Percentiles rank a stretch among this genome's conserved stretches.
Evolutionary conservation across 352 stramenopile genomes (phyloP).

Genomic region (Pythium dissimile): DNA sequence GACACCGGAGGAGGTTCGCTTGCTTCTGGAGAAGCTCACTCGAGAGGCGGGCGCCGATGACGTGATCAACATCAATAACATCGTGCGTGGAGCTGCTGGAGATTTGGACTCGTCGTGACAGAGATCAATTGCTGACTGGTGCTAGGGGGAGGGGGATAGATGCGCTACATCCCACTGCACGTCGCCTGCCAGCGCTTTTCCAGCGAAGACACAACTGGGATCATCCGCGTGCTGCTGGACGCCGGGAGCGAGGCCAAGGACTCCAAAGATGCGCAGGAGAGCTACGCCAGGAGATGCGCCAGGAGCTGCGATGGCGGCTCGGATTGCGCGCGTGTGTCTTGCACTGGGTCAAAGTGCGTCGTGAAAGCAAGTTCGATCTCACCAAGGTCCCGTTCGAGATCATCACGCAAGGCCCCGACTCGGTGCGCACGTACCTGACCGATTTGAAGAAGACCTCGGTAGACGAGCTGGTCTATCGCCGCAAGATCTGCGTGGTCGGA

Average conservation of each 20-base stretch:
- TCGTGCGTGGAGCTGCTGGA: neutral
- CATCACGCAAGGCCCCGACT: conserved; percentile 10
- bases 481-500: conserved; percentile 32
- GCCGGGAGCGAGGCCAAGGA: conserved; percentile 5
- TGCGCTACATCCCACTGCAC: conserved; percentile 3
- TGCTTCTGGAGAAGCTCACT: neutral
- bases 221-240: conserved; percentile 9
- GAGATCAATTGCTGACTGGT: too few species aligned
- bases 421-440: conserved; percentile 18
- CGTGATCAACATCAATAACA: conserved; percentile 1
- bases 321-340: conserved; percentile 10
- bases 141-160: too few species aligned
- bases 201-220: neutral
- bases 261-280: conserved; percentile 1
- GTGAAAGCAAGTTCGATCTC: conserved; percentile 5
- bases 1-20: conserved; percentile 2
- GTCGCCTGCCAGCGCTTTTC: conserved; percentile 7
- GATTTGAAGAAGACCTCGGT: conserved; percentile 2
- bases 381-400: conserved; percentile 15
- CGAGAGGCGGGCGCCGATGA: neutral
- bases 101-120: too few species aligned
- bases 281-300: neutral
- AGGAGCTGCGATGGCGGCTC: conserved; percentile 12
- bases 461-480: conserved; percentile 16
- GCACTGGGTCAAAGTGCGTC: conserved; percentile 1